Base-by-base conservation (phyloP, 2,329 filamentous ascomycete species). In the Trichoderma atroviride region DNA sequence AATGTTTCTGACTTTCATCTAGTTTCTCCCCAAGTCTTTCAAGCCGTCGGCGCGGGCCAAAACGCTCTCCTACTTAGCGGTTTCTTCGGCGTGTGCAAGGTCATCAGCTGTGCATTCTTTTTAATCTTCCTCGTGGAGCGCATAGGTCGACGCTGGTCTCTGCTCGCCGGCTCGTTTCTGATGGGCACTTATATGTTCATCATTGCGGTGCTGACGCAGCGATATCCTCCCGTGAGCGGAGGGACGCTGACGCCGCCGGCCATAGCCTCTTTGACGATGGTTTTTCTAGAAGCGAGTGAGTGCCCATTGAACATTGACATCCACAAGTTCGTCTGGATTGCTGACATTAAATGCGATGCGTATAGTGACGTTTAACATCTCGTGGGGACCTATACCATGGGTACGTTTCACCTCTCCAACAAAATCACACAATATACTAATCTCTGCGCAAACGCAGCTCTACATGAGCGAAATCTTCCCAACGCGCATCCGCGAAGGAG, bases 181-280 rank as follows among this genome's bases (percentile, higher is more conserved):
- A 86, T 87, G 84, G 83, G 82, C 37, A 76, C 76, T 0, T 85
- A 83, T 74, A 86, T 86, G 84, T 81, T 86, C 62, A 83, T 86
- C 62, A 82, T 86, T 50, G 81, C 82, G 14, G 78, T 80, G n/a
- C 78, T 86, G n/a, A 79, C 84, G 19, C 79, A 80, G 29, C 83
- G 79, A 1, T 79, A 83, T 72, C 83, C 83, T 2, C 80, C 81
- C 0, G 74, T 76, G 11, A 72, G 74, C 3, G 74, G 70, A 5
- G 74, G 74, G 16, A 73, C 75, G 3, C 68, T 79, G 22, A 78
- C 77, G 0, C 76, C 81, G 1, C 78, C 82, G 0, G 81, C 83
- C 13, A 82, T 85, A 56, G 83, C 83, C 0, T 81, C 83, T 22
- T 79, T 86, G 24, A 81, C 82, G 22, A 84, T 86, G 82, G 81